Conservation (phyloP, 306 rosid genomes). For the Quillaja saponaria region DNA sequence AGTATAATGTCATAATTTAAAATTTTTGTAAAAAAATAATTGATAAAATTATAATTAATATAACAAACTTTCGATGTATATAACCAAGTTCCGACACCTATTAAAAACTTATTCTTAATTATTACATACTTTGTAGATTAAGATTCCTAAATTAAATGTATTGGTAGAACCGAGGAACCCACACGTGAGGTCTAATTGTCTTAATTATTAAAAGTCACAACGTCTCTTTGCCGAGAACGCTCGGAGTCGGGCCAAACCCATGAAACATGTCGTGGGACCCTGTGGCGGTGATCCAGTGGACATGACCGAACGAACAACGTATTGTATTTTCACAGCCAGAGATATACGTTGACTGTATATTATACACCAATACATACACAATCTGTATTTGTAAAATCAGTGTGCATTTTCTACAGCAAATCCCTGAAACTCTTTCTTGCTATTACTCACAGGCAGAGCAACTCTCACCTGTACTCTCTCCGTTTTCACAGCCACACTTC, state of each 20-base stretch:
- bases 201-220: too few species aligned
- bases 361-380: neutral
- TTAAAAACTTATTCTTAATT: too few species aligned
- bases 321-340: neutral
- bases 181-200: too few species aligned
- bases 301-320: neutral
- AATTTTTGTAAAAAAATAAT: too few species aligned
- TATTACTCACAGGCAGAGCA: neutral
- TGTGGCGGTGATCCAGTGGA: too few species aligned
- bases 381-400: neutral
- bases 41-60: too few species aligned
- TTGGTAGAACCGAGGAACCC: too few species aligned
- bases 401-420: slow-evolving; percentile 42
- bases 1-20: too few species aligned
- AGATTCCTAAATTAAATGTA: too few species aligned
- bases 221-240: slow-evolving; percentile 7
- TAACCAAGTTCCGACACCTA: too few species aligned
- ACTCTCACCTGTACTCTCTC: slow-evolving; percentile 27
- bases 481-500: slow-evolving; percentile 39
- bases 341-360: slow-evolving; percentile 35
- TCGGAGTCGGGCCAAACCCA: rapidly evolving
- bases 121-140: too few species aligned
- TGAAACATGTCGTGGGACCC: slow-evolving; percentile 1
- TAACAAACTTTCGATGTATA: too few species aligned
- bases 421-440: slow-evolving; percentile 20